Conservation (phyloP, 2,329 filamentous ascomycete genomes). For the Xylaria polymorpha region DNA sequence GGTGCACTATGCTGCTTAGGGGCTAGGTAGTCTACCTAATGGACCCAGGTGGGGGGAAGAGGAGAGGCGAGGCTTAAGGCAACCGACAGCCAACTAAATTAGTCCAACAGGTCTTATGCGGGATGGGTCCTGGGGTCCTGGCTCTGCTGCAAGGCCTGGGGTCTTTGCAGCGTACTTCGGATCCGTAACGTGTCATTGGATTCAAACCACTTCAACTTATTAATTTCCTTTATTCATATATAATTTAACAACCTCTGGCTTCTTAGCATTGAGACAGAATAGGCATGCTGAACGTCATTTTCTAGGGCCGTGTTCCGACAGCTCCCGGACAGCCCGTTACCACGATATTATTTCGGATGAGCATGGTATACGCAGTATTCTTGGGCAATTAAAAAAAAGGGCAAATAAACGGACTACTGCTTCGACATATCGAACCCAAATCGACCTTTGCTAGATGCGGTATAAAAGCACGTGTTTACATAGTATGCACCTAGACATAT, state of each 20-base stretch:
- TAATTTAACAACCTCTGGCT: not conserved
- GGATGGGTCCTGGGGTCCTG: not conserved
- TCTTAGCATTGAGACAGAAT: not conserved
- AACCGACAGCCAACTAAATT: too few relatives aligned
- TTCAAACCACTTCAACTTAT: slow-evolving; percentile 5
- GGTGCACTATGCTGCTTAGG: not conserved
- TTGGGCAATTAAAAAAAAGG: not conserved
- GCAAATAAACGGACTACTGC: not conserved
- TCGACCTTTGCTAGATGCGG: not conserved
- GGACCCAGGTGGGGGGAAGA: not conserved
- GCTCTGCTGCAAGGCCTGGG: not conserved
- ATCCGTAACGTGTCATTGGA: slow-evolving; percentile 6
- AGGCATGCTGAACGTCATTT: not conserved
- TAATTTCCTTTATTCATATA: slow-evolving; percentile 7
- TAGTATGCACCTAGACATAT: not conserved
- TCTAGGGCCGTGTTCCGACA: not conserved
- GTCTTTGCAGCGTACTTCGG: not conserved
- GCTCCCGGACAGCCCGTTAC: not conserved
- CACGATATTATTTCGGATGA: slow-evolving; percentile 4
- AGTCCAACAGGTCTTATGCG: not conserved
- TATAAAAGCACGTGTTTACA: not conserved
- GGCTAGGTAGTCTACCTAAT: slow-evolving; percentile 8
- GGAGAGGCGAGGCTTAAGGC: not conserved
- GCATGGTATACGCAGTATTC: not conserved
- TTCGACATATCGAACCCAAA: not conserved